Percentiles rank a stretch among this genome's conserved stretches.
These are phyloP conservation scores for Musa itinerans DNA, from an alignment of 176 grass and related monocot genomes.

Conservation along the genomic window DNA sequence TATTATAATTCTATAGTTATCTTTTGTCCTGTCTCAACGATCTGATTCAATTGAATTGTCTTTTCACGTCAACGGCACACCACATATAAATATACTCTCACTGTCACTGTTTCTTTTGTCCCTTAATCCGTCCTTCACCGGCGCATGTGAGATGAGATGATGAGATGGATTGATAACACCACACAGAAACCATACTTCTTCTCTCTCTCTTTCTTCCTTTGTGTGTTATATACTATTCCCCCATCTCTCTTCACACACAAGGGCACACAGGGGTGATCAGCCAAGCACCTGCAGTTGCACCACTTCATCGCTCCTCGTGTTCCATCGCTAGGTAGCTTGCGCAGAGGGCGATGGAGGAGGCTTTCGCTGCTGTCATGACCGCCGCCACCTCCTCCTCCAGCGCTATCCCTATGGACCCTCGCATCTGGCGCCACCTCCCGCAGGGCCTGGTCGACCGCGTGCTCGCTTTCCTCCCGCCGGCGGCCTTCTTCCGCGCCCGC, in stretches of 20 bases:
- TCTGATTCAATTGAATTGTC: not conserved
- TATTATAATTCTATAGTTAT: no score
- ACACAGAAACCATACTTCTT: not conserved
- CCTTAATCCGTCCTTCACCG: slow-evolving; percentile 22
- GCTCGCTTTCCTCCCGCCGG: slow-evolving; percentile 63
- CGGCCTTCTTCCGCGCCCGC: slow-evolving; percentile 70
- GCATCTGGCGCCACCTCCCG: slow-evolving; percentile 71
- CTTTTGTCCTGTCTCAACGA: not conserved
- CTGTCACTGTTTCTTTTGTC: slow-evolving; percentile 16
- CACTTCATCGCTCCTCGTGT: not conserved
- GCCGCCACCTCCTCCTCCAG: not conserved
- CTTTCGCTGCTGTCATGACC: slow-evolving; percentile 4
- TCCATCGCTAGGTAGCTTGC: not conserved
- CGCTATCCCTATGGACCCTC: slow-evolving; percentile 38
- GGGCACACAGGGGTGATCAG: no score
- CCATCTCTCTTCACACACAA: not conserved
- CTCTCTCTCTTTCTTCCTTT: not conserved
- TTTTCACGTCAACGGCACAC: slow-evolving; percentile 9
- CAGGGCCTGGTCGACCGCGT: slow-evolving; percentile 68
- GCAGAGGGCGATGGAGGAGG: not conserved
- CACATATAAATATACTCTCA: slow-evolving; percentile 9
- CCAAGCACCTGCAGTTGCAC: not conserved
- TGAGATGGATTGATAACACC: slow-evolving; percentile 7
- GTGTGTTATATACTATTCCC: not conserved
- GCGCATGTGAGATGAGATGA: slow-evolving; percentile 15